Evolutionary conservation across 768 basidiomycete genomes (phyloP), one percentile per base, ranked within the genome.

Genomic region (Holtermannia corniformis): DNA sequence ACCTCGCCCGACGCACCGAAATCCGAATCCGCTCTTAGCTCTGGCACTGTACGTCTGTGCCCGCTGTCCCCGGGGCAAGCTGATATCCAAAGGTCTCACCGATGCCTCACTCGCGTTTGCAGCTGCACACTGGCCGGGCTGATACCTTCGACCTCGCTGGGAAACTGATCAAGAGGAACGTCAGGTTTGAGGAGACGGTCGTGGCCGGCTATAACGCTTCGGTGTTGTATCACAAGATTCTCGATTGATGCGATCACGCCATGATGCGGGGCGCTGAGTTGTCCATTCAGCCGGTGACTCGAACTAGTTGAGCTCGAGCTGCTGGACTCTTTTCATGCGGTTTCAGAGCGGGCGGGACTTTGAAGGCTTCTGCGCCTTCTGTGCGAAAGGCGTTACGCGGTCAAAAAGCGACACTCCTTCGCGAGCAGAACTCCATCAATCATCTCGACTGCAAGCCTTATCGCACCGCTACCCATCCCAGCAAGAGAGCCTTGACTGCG

Each of bases 21-120:
- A 37, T 49, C 53, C 25, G 70, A 68, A 40, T 56, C 60, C 2
- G 41, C 37, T 7, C 26, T 68, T 4, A 62, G 62, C 26, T 68
- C 68, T 14, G 72, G 72, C 10, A 72, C 67, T 5, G 64, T 63
- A 21, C 58, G 57, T 46, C 7, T 24, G 28, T 13, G 27, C 22
- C 32, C 25, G 13, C 19, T 14, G 19, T 4, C 49, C 16, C 51
- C 24, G 50, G 44, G 47, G 48, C 14, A 40, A 37, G 22, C 42
- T 19, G 14, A 7, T 48, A 27, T 1, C 50, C 4, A 14, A 21
- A 64, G 66, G 47, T 61, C 44, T 64, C 68, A 3, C 72, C 72
- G 0, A 74, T 74, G 74, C 71, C 73, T 10, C 70, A 73, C 47
- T 68, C 70, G 12, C 60, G 73, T 27, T 51, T 75, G n/a, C 74